A percentile compares a stretch with the other conserved stretches of the same genome.
These are phyloP conservation scores for Sugiyamaella xylanicola DNA, from an alignment of 1,139 yeast genomes.

Conservation along the genomic window DNA sequence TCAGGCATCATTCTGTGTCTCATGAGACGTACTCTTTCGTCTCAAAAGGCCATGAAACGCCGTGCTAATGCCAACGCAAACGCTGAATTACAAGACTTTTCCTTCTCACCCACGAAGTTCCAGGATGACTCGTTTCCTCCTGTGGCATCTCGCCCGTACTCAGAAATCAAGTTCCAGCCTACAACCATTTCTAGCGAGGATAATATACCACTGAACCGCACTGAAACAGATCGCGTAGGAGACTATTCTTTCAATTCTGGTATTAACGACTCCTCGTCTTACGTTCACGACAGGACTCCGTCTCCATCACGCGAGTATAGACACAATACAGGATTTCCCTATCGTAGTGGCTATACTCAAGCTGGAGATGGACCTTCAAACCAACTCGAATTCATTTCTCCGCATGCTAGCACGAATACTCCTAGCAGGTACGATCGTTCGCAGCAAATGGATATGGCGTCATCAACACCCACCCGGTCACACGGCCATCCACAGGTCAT, in stretches of 20 bases:
- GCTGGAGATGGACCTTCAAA: slow-evolving; percentile 18
- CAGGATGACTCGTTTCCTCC: slow-evolving; percentile 18
- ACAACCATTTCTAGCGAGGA: slow-evolving; percentile 19
- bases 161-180: slow-evolving; percentile 21
- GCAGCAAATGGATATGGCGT: neutral
- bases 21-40: slow-evolving; percentile 54
- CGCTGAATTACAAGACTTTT: slow-evolving; percentile 32
- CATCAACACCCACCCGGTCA: slow-evolving; percentile 6
- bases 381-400: slow-evolving; percentile 16
- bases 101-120: slow-evolving; percentile 21
- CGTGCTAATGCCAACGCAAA: slow-evolving; percentile 31
- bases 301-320: slow-evolving; percentile 29
- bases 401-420: slow-evolving; percentile 3
- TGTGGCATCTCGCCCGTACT: slow-evolving; percentile 13
- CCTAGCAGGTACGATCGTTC: slow-evolving; percentile 7
- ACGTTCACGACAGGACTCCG: slow-evolving; percentile 22
- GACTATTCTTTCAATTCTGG: slow-evolving; percentile 22
- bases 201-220: slow-evolving; percentile 12
- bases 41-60: slow-evolving; percentile 47
- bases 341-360: slow-evolving; percentile 17
- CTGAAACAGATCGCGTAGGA: slow-evolving; percentile 2
- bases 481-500: slow-evolving; percentile 10
- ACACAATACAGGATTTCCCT: slow-evolving; percentile 17
- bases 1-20: slow-evolving; percentile 50
- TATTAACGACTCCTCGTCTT: slow-evolving; percentile 18